Evolutionary conservation across 2,329 filamentous ascomycete species (phyloP).

Genomic region (Aspergillus puulaauensis): DNA sequence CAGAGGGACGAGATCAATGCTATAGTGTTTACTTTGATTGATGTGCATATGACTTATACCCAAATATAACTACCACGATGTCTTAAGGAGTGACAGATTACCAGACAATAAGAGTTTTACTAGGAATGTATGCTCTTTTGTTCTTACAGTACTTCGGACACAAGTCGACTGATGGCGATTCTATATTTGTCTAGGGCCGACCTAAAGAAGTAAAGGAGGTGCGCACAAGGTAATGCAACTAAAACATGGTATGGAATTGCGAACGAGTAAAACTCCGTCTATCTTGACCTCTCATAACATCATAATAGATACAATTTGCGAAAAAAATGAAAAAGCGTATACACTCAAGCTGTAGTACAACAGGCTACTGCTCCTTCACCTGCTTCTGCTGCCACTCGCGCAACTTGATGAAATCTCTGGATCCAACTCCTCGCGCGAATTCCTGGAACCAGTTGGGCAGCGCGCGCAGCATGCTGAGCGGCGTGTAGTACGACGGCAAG

Average conservation of each 20-base stretch:
- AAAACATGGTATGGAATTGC: not conserved
- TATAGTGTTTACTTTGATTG: not conserved
- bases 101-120: too few relatives aligned
- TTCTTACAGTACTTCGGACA: too few relatives aligned
- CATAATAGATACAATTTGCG: not conserved
- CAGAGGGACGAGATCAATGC: not conserved
- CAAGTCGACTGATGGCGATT: too few relatives aligned
- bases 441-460: constrained; percentile 51
- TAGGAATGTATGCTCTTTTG: too few relatives aligned
- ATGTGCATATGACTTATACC: not conserved
- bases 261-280: not conserved
- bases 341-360: not conserved
- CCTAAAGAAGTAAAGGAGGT: not conserved
- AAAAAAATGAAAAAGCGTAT: not conserved
- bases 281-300: not conserved
- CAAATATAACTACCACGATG: not conserved
- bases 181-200: too few relatives aligned
- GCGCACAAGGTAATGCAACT: not conserved
- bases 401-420: constrained; percentile 23
- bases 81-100: not conserved
- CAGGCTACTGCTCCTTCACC: constrained; percentile 2
- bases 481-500: constrained; percentile 40
- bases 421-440: constrained; percentile 27
- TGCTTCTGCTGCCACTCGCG: constrained; percentile 20
- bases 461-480: constrained; percentile 28